Evolutionary conservation across 441 rosid genomes (phyloP).

Genomic region (Adansonia grandidieri): DNA sequence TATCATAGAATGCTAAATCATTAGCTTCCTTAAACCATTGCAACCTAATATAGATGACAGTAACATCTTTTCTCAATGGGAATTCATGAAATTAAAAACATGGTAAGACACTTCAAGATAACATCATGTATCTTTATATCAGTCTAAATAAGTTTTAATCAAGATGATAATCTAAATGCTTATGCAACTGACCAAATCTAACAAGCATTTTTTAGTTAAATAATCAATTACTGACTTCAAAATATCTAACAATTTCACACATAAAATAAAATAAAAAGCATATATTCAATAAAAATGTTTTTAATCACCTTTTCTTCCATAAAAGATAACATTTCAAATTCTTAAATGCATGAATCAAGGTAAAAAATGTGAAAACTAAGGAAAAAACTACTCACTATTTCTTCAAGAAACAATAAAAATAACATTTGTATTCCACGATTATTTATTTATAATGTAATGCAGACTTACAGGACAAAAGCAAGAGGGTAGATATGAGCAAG

Average conservation of each 20-base stretch:
- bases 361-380: background rate
- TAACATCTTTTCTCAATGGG: background rate
- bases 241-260: background rate
- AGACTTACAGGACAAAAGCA: conserved; percentile 60
- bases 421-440: background rate
- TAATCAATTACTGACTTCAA: conserved; percentile 13
- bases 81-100: background rate
- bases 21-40: conserved; percentile 1
- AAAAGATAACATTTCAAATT: background rate
- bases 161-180: conserved; percentile 6
- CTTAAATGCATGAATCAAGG: conserved; percentile 6
- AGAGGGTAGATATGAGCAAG: conserved; percentile 53
- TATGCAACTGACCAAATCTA: conserved; percentile 8
- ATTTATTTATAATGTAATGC: background rate
- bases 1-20: background rate
- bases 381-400: conserved; percentile 8
- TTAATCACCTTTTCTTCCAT: background rate
- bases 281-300: background rate
- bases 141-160: conserved; percentile 12
- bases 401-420: background rate
- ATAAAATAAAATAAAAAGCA: background rate
- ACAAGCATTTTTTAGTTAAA: conserved; percentile 4
- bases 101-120: background rate
- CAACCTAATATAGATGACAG: conserved; percentile 6
- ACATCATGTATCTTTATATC: background rate